Conservation (phyloP, 345 rosid genomes). For the Aquilaria sinensis region DNA sequence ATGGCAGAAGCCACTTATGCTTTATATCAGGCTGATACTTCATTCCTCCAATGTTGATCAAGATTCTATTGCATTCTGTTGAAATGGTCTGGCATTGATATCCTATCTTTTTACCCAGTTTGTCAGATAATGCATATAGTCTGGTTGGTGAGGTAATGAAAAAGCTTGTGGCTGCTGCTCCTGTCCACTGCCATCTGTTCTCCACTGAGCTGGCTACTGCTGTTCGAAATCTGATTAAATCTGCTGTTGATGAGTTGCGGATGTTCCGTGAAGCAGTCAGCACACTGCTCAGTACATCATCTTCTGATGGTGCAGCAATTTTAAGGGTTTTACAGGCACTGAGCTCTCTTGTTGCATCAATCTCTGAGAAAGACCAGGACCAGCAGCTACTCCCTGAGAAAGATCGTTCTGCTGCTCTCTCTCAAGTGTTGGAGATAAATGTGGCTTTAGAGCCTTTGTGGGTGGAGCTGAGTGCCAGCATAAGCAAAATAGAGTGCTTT, state of each 20-base stretch:
- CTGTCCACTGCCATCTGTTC: constrained; percentile 75
- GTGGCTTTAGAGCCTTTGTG: constrained; percentile 85
- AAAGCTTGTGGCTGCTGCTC: constrained; percentile 76
- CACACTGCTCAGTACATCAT: constrained; percentile 64
- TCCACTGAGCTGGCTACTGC: constrained; percentile 76
- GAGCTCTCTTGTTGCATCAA: constrained; percentile 62
- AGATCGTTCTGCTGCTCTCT: constrained; percentile 54
- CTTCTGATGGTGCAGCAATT: constrained; percentile 90
- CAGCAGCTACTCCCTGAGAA: constrained; percentile 41
- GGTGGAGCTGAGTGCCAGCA: constrained; percentile 82
- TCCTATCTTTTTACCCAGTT: constrained; percentile 32
- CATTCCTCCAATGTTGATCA: background rate
- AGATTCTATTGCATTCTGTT: background rate
- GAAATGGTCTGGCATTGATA: constrained; percentile 10
- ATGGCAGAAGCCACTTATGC: background rate
- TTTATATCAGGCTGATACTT: background rate
- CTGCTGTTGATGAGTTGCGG: constrained; percentile 73
- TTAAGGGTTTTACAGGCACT: constrained; percentile 87
- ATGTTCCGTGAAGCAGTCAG: constrained; percentile 80
- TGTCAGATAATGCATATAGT: constrained; percentile 88
- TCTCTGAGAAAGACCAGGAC: constrained; percentile 55
- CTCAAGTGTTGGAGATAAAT: constrained; percentile 61
- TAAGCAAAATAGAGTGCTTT: constrained; percentile 83
- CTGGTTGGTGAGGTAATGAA: constrained; percentile 91
- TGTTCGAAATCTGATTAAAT: constrained; percentile 57